Percentiles rank a stretch among this genome's conserved stretches.
Evolutionary conservation across 257 asterid genomes (phyloP).

Genomic region (Penstemon barbatus): DNA sequence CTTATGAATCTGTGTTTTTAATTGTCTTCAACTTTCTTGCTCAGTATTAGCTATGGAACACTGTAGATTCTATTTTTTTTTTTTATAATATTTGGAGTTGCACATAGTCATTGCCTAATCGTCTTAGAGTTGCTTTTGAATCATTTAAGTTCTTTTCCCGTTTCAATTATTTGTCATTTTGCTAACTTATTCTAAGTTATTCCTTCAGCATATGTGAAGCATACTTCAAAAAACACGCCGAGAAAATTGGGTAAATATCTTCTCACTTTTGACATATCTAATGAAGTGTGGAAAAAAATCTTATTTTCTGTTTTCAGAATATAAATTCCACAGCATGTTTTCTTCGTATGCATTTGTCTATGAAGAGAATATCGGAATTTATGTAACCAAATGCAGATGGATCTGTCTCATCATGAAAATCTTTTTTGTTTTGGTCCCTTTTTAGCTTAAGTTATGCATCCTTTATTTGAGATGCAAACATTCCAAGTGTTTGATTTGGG

Average conservation of each 20-base stretch:
- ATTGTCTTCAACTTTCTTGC: no score
- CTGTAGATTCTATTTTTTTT: background rate
- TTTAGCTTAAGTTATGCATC: background rate
- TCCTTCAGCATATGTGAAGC: conserved; percentile 85
- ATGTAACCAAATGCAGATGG: conserved; percentile 13
- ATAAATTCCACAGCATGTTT: background rate
- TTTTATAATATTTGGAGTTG: background rate
- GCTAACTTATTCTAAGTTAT: conserved; percentile 28
- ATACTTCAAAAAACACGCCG: conserved; percentile 89
- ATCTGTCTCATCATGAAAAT: background rate
- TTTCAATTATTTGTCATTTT: conserved; percentile 7
- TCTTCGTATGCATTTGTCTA: background rate
- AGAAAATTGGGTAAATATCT: conserved; percentile 73
- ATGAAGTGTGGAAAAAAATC: background rate
- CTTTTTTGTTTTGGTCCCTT: background rate
- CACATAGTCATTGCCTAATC: background rate
- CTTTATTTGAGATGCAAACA: background rate
- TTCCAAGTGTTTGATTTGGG: conserved; percentile 6
- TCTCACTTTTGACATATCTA: conserved; percentile 12
- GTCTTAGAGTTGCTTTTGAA: background rate
- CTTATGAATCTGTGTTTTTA: background rate
- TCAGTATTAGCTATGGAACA: background rate
- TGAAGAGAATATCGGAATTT: background rate
- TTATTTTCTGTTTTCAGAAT: background rate
- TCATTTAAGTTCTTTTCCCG: conserved; percentile 1